Evolutionary conservation across 202 grass and related monocot genomes (phyloP), one percentile per base, ranked within the genome.

Genomic region (Sporobolus alterniflorus): DNA sequence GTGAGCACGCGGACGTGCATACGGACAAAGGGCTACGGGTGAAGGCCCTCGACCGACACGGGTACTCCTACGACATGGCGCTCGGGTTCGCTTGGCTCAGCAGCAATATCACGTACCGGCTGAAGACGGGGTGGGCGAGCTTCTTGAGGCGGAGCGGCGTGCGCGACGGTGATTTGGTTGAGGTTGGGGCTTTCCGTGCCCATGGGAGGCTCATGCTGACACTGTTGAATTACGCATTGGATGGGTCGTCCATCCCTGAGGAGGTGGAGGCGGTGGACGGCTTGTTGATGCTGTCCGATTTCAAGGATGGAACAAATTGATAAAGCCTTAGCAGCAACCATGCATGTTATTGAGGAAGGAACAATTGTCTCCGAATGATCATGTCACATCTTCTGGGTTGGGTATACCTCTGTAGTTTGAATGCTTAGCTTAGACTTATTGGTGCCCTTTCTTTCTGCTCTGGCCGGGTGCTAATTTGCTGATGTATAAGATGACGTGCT

Each of bases 91-190:
- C 14, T 25, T 1, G 42, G n/a, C 3, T 67, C 7, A 0, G 9
- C 0, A 24, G 12, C 2, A 7, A 3, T 5, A 31, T 11, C 3
- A 3, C 13, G 12, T 83, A 83, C 47, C 61, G 81, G 8, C 61
- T 83, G 2, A 66, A 29, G 50, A 34, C 9, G 57, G 30, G n/a
- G 9, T 83, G 81, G 61, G 33, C 28, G n/a, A 15, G 14, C n/a
- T 75, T 83, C 47, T 55, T 83, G 81, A 31, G 4, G 44, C 46
- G 31, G 25, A n/a, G n/a, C n/a, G n/a, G n/a, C n/a, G n/a, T n/a
- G n/a, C n/a, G n/a, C n/a, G n/a, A n/a, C n/a, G n/a, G n/a, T 40
- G 39, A 73, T 73, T 3, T 56, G 12, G 48, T 83, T 29, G 22
- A 83, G 71, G 30, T 83, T 42, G 71, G 81, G 18, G 71, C 71